These are phyloP conservation scores for Hyaloscypha variabilis DNA, from an alignment of 495 filamentous ascomycete genomes.

Conservation along the genomic window DNA sequence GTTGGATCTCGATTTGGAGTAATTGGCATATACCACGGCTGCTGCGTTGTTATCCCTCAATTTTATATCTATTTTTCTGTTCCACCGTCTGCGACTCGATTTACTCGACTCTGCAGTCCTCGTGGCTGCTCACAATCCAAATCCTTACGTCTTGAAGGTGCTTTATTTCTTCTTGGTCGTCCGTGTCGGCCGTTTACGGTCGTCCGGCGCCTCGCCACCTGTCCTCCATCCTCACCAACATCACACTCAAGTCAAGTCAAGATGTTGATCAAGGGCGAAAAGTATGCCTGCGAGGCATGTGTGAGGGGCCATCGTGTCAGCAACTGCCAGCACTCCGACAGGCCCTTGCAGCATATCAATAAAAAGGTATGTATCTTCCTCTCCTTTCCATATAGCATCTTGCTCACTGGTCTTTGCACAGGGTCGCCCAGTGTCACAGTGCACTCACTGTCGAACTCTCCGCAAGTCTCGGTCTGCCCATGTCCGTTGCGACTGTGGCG, in stretches of 20 bases:
- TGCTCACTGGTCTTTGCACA: conserved; percentile 16
- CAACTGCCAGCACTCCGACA: conserved; percentile 91
- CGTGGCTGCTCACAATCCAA: conserved; percentile 29
- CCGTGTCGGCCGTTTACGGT: conserved; percentile 26
- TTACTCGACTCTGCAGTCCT: conserved; percentile 34
- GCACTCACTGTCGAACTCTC: conserved; percentile 92
- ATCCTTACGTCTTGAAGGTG: conserved; percentile 28
- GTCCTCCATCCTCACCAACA: conserved; percentile 17
- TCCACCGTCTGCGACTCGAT: conserved; percentile 29
- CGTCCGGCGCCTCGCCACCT: conserved; percentile 24
- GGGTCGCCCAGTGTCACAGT: conserved; percentile 97
- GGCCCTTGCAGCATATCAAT: conserved; percentile 92
- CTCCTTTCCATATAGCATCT: conserved; percentile 10
- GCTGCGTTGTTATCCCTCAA: conserved; percentile 21
- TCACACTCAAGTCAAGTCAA: conserved; percentile 11
- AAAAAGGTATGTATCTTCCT: conserved; percentile 61
- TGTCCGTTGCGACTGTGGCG: conserved; percentile 96
- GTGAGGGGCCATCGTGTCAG: conserved; percentile 92
- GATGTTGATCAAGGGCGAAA: conserved; percentile 89
- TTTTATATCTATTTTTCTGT: conserved; percentile 9
- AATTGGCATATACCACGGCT: conserved; percentile 32
- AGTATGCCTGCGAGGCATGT: conserved; percentile 87
- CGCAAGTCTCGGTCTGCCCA: conserved; percentile 97
- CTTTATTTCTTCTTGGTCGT: conserved; percentile 28
- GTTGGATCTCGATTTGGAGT: conserved; percentile 31